phyloP scores from a whole-genome alignment of 305 asterid genomes.

The Rubia occidens region DNA sequence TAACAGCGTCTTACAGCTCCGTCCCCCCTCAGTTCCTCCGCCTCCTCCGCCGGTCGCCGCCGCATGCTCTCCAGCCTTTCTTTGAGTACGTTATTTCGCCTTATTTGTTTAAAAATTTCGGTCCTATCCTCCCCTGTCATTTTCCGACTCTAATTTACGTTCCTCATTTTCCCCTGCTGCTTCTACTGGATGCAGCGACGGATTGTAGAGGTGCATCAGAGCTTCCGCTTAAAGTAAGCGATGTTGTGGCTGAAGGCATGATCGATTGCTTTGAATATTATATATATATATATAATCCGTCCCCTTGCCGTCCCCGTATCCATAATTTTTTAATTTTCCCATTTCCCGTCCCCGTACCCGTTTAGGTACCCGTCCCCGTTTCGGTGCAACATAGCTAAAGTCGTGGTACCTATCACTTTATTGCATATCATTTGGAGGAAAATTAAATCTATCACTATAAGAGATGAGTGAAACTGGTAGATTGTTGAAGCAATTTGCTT shows the following conservation, averaged over 20 bases:
- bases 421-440: too few species aligned
- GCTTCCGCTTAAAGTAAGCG: constrained; percentile 43
- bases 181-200: constrained; percentile 73
- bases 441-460: too few species aligned
- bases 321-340: too few species aligned
- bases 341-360: too few species aligned
- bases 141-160: constrained; percentile 17
- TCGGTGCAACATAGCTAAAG: too few species aligned
- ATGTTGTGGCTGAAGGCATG: constrained; percentile 63
- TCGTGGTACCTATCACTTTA: too few species aligned
- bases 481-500: too few species aligned
- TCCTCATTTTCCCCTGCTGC: constrained; percentile 58
- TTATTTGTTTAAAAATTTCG: background rate
- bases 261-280: constrained; percentile 36
- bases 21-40: constrained; percentile 17
- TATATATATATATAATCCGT: too few species aligned
- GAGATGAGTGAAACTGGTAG: too few species aligned
- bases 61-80: constrained; percentile 51
- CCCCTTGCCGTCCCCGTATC: too few species aligned
- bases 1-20: too few species aligned
- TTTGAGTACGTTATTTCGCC: constrained; percentile 42
- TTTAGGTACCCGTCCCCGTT: too few species aligned
- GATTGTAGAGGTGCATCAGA: constrained; percentile 50
- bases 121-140: background rate
- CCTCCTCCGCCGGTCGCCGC: constrained; percentile 44